phyloP scores from a whole-genome alignment of 2,329 filamentous ascomycete genomes.

The Colletotrichum musicola region DNA sequence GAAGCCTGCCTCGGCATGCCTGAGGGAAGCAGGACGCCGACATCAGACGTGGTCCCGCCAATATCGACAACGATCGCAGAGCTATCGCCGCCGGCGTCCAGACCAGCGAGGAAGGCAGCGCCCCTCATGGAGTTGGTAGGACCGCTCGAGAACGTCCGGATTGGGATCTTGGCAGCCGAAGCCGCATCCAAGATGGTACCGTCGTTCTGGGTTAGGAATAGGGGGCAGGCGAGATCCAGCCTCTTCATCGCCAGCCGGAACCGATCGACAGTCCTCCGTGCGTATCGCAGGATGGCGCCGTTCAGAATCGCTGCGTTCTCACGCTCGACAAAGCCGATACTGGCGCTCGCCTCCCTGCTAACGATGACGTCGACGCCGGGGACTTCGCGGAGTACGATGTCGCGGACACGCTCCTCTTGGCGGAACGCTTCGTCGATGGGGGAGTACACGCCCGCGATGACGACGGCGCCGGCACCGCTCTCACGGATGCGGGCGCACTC shows the following conservation, averaged over 20 bases:
- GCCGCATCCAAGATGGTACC: slow-evolving; percentile 69
- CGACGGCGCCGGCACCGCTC: slow-evolving; percentile 61
- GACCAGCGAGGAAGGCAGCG: slow-evolving; percentile 60
- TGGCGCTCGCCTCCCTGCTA: slow-evolving; percentile 64
- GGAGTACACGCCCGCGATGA: slow-evolving; percentile 64
- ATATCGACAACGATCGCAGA: slow-evolving; percentile 61
- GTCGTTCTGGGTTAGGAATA: slow-evolving; percentile 75
- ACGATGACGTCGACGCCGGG: slow-evolving; percentile 60
- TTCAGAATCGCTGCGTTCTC: slow-evolving; percentile 76
- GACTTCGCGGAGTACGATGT: slow-evolving; percentile 55
- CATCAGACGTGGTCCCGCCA: slow-evolving; percentile 66
- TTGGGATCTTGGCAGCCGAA: slow-evolving; percentile 67
- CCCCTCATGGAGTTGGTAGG: slow-evolving; percentile 65
- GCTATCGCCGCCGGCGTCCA: slow-evolving; percentile 49
- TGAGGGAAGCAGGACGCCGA: slow-evolving; percentile 64
- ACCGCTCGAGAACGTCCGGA: slow-evolving; percentile 62
- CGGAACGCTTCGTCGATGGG: slow-evolving; percentile 60
- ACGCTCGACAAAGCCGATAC: slow-evolving; percentile 67
- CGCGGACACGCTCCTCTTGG: slow-evolving; percentile 63
- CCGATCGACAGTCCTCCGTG: slow-evolving; percentile 60
- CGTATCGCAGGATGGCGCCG: slow-evolving; percentile 65
- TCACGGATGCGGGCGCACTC: slow-evolving; percentile 55
- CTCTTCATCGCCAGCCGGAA: slow-evolving; percentile 66
- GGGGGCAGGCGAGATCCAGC: slow-evolving; percentile 63
- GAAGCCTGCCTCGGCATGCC: slow-evolving; percentile 74